Evolutionary conservation across 108 stramenopile species (phyloP).

Genomic region (Cyclotella cryptica): DNA sequence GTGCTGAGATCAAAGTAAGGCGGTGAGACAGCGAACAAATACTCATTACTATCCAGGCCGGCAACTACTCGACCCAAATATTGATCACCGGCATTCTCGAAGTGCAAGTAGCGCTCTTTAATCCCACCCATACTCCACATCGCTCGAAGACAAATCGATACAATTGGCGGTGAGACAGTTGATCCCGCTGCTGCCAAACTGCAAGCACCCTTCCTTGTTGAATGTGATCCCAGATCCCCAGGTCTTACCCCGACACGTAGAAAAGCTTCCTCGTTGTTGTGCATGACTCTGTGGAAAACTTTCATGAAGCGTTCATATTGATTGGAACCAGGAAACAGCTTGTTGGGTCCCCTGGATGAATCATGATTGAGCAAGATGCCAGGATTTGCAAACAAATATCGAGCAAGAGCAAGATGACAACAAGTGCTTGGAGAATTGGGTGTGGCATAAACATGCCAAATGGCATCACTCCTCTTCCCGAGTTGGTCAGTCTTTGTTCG

Average conservation of each 20-base stretch:
- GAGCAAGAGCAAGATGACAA: too few relatives aligned
- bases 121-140: constrained; percentile 24
- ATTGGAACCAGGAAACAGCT: background rate
- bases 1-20: background rate
- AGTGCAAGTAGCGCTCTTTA: constrained; percentile 25
- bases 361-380: too few relatives aligned
- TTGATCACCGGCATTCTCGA: constrained; percentile 33
- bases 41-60: background rate
- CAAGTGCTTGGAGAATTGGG: too few relatives aligned
- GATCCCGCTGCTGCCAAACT: constrained; percentile 10
- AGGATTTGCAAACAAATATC: too few relatives aligned
- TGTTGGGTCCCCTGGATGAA: too few relatives aligned
- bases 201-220: background rate
- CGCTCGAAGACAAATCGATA: constrained; percentile 19
- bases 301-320: background rate
- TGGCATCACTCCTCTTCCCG: too few relatives aligned
- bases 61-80: constrained; percentile 16
- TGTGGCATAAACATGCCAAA: too few relatives aligned
- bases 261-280: too few relatives aligned
- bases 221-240: background rate
- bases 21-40: background rate
- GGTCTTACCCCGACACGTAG: background rate
- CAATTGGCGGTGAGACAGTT: constrained; percentile 25
- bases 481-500: too few relatives aligned
- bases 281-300: background rate